These are phyloP conservation scores for Lipomyces spencermartinsiae DNA, from an alignment of 805 yeast species.

Conservation along the genomic window DNA sequence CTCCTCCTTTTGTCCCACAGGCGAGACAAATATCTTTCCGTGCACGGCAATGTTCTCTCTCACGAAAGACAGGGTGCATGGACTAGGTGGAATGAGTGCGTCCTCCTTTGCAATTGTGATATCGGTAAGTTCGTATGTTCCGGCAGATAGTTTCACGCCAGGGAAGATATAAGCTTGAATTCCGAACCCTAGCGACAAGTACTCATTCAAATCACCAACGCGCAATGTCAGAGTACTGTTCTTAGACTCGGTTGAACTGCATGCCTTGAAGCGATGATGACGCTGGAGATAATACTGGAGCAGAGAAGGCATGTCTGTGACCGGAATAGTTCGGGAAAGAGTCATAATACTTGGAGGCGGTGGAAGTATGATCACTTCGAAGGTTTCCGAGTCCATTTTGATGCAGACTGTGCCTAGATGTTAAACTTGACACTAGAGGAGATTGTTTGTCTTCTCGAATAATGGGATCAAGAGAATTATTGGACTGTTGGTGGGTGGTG, in stretches of 20 bases:
- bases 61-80: slow-evolving; percentile 24
- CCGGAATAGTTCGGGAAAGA: slow-evolving; percentile 21
- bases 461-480: background rate
- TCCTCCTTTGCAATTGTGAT: slow-evolving; percentile 16
- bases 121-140: slow-evolving; percentile 11
- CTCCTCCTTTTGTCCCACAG: slow-evolving; percentile 28
- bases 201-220: slow-evolving; percentile 11
- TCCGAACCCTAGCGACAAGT: slow-evolving; percentile 19
- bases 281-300: slow-evolving; percentile 28
- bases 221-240: background rate
- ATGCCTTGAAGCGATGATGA: slow-evolving; percentile 14
- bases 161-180: slow-evolving; percentile 28
- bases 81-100: slow-evolving; percentile 24
- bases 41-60: slow-evolving; percentile 17
- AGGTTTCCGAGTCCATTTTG: background rate
- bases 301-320: slow-evolving; percentile 25
- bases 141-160: slow-evolving; percentile 26
- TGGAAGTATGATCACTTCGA: slow-evolving; percentile 29
- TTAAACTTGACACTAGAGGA: background rate
- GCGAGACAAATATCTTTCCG: slow-evolving; percentile 22
- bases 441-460: background rate
- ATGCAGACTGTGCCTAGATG: background rate
- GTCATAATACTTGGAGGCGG: slow-evolving; percentile 26
- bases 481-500: background rate
- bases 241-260: background rate